A percentile compares a stretch with the other conserved stretches of the same genome.
phyloP scores from a whole-genome alignment of 306 rosid species.

The Neltuma alba region DNA sequence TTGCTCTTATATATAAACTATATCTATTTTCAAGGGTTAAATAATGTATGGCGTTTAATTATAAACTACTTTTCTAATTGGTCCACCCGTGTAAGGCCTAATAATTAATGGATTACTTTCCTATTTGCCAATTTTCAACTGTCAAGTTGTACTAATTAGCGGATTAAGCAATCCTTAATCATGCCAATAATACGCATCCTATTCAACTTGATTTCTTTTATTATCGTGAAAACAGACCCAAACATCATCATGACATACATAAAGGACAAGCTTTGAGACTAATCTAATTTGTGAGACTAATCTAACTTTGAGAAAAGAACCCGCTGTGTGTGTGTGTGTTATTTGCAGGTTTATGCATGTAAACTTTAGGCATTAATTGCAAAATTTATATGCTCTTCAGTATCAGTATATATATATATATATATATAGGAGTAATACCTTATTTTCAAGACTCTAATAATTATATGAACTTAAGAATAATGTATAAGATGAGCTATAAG shows the following conservation, averaged over 20 bases:
- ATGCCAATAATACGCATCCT: background rate
- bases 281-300: background rate
- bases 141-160: slow-evolving; percentile 3
- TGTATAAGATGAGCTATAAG: too few relatives aligned
- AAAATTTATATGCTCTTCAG: background rate
- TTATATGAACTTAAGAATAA: background rate
- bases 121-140: background rate
- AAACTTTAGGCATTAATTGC: background rate
- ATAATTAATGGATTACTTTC: slow-evolving; percentile 1
- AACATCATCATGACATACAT: background rate
- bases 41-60: background rate
- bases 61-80: background rate
- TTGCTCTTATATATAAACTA: background rate
- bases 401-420: background rate
- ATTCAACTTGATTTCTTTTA: background rate
- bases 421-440: background rate
- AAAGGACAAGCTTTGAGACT: background rate
- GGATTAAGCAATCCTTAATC: slow-evolving; percentile 9
- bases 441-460: background rate
- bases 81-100: background rate
- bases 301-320: too few relatives aligned
- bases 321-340: too few relatives aligned
- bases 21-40: slow-evolving; percentile 7
- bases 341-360: background rate
- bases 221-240: background rate